These are phyloP conservation scores for Tetrahymena thermophila DNA, from an alignment of 73 alveolate species.

Conservation along the genomic window DNA sequence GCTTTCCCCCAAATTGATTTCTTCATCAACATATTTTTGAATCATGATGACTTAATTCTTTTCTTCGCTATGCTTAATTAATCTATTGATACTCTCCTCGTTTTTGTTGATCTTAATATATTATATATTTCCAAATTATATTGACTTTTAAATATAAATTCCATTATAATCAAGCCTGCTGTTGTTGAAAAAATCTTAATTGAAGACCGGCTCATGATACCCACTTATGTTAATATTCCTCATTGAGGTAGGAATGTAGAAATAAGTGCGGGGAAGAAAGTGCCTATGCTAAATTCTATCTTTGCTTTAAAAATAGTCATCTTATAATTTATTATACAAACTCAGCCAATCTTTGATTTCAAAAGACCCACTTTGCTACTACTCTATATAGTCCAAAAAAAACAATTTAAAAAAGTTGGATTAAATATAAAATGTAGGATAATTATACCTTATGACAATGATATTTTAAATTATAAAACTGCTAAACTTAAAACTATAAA, in stretches of 20 bases:
- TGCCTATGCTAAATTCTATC: neutral
- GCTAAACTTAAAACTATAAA: no score
- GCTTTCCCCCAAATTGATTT: neutral
- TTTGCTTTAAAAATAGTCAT: neutral
- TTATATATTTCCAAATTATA: neutral
- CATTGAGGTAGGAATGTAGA: neutral
- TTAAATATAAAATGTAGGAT: no score
- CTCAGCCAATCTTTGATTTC: neutral
- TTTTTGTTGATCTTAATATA: neutral
- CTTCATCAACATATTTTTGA: neutral
- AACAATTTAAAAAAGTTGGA: neutral
- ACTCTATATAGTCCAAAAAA: neutral
- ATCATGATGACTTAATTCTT: neutral
- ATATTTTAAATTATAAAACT: no score
- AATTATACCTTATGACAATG: neutral
- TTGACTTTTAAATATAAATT: neutral
- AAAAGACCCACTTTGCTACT: neutral
- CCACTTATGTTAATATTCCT: neutral
- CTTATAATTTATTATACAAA: neutral
- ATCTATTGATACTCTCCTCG: neutral
- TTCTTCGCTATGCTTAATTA: neutral
- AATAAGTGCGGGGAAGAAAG: neutral
- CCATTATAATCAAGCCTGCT: neutral
- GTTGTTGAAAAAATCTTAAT: neutral
- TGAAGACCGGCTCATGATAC: neutral